Evolutionary conservation across 148 eudicot species (phyloP).

Genomic region (Agrostemma githago): DNA sequence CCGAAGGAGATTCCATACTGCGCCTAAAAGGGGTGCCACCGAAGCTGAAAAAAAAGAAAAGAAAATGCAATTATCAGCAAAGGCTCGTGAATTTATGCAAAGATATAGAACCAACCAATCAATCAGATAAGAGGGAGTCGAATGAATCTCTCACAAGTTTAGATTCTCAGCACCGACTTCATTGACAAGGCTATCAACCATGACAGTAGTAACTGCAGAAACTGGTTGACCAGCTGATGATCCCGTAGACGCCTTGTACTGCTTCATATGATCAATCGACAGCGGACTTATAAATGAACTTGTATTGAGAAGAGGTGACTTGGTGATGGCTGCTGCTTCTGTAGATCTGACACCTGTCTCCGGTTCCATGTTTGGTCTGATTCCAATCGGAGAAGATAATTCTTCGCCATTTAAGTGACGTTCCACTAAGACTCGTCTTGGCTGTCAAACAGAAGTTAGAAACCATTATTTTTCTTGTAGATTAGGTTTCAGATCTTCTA

Average conservation of each 20-base stretch:
- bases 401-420: constrained; percentile 34
- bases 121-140: not conserved
- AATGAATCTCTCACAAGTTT: constrained; percentile 62
- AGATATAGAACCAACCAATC: not conserved
- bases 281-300: constrained; percentile 38
- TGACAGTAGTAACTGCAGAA: constrained; percentile 30
- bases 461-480: not conserved
- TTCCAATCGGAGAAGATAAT: constrained; percentile 45
- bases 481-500: not conserved
- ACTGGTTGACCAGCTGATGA: constrained; percentile 34
- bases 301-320: constrained; percentile 30
- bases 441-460: constrained; percentile 32
- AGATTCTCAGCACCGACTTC: constrained; percentile 48
- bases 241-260: constrained; percentile 26
- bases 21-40: constrained; percentile 77
- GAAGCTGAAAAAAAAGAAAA: constrained; percentile 39
- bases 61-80: not conserved
- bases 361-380: constrained; percentile 25
- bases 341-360: constrained; percentile 25
- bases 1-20: constrained; percentile 93
- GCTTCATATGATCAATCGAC: constrained; percentile 37
- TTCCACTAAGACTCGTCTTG: constrained; percentile 54
- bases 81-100: not conserved
- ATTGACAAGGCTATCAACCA: constrained; percentile 40
- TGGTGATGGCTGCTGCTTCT: constrained; percentile 33